These are phyloP conservation scores for Solanum megistacrolobum DNA, from an alignment of 257 asterid genomes.

Conservation along the genomic window DNA sequence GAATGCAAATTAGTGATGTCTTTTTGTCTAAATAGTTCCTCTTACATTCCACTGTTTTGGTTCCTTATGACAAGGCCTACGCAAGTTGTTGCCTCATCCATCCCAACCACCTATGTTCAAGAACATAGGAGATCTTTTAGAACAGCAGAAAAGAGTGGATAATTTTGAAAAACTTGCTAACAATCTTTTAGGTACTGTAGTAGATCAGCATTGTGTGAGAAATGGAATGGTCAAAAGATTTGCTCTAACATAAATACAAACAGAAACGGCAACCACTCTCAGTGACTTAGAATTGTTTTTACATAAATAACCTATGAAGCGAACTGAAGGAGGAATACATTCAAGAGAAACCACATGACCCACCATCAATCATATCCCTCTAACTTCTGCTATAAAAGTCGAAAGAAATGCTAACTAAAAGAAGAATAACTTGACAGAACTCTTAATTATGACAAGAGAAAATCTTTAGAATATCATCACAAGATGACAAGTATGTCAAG, in stretches of 20 bases:
- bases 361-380: background rate
- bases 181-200: background rate
- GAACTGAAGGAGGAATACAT: background rate
- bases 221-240: background rate
- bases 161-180: background rate
- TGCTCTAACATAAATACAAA: background rate
- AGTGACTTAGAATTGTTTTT: background rate
- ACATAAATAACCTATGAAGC: background rate
- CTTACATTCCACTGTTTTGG: constrained; percentile 68
- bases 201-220: background rate
- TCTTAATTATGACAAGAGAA: background rate
- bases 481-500: background rate
- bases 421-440: background rate
- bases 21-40: background rate
- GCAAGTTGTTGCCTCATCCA: constrained; percentile 97
- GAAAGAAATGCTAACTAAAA: background rate
- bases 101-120: constrained; percentile 56
- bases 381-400: background rate
- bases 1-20: background rate
- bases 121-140: background rate
- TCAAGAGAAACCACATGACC: background rate
- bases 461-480: background rate
- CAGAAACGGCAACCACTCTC: background rate
- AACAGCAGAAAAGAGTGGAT: background rate
- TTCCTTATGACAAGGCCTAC: constrained; percentile 72